phyloP scores from a whole-genome alignment of 306 rosid species.

The Castanea crenata region DNA sequence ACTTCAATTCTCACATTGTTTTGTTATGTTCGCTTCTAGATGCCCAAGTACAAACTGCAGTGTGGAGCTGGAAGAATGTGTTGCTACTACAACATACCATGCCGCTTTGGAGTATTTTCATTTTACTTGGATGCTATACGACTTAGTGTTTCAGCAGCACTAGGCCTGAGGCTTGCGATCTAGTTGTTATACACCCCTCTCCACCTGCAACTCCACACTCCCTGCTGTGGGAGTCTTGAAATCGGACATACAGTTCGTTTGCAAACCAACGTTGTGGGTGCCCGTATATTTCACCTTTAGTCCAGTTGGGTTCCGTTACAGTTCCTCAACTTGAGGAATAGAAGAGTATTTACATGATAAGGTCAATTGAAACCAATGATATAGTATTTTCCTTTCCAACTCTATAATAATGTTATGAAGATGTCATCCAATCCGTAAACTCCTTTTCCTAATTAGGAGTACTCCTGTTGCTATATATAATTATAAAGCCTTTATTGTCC shows the following conservation, averaged over 20 bases:
- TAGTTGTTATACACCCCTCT: conserved; percentile 35
- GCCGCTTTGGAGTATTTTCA: conserved; percentile 22
- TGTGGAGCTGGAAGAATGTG: conserved; percentile 32
- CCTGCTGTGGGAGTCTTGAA: conserved; percentile 17
- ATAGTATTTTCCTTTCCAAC: background rate
- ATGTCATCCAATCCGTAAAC: background rate
- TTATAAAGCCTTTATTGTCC: background rate
- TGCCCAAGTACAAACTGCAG: conserved; percentile 30
- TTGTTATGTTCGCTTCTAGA: conserved; percentile 5
- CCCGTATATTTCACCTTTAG: background rate
- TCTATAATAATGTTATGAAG: background rate
- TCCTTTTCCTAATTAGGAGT: too few species aligned
- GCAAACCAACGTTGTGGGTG: background rate
- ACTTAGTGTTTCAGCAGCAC: background rate
- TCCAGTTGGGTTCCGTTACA: conserved; percentile 18
- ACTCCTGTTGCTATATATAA: background rate
- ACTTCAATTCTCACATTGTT: background rate
- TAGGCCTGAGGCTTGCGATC: conserved; percentile 9
- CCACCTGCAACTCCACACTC: conserved; percentile 25
- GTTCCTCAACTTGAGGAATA: too few species aligned
- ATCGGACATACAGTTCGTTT: background rate
- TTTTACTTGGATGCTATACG: conserved; percentile 19
- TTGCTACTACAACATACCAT: conserved; percentile 27
- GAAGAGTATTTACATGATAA: background rate
- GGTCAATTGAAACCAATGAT: background rate